These are phyloP conservation scores for Microbotryum intermedium DNA, from an alignment of 1,284 basidiomycete genomes.

Conservation along the genomic window DNA sequence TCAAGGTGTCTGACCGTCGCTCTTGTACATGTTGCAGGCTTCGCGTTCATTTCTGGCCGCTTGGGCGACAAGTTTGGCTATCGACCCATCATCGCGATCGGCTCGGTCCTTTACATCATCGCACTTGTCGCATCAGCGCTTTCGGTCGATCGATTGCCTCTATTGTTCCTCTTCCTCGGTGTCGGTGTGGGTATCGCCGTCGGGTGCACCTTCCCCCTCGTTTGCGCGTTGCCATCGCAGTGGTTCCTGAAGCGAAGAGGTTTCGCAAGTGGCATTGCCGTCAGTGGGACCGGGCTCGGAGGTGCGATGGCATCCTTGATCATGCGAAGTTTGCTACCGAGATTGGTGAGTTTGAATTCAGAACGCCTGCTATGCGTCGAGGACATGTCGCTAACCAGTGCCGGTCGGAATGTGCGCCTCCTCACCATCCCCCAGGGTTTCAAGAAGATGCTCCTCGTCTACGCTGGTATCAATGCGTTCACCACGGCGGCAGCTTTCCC, in stretches of 20 bases:
- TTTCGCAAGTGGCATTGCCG: slow-evolving; percentile 21
- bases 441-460: slow-evolving; percentile 6
- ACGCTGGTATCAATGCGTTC: slow-evolving; percentile 15
- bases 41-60: slow-evolving; percentile 18
- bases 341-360: neutral
- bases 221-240: slow-evolving; percentile 13
- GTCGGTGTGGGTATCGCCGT: slow-evolving; percentile 17
- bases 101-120: slow-evolving; percentile 1
- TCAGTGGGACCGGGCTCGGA: slow-evolving; percentile 16
- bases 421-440: too few relatives aligned
- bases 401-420: too few relatives aligned
- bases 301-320: slow-evolving; percentile 18
- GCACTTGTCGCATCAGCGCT: slow-evolving; percentile 12
- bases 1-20: neutral
- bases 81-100: slow-evolving; percentile 21
- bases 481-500: slow-evolving; percentile 8
- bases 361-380: neutral
- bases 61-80: slow-evolving; percentile 18
- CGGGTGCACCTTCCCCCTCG: slow-evolving; percentile 11
- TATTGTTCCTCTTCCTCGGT: slow-evolving; percentile 26
- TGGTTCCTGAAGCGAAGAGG: slow-evolving; percentile 24
- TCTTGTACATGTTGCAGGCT: neutral
- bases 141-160: slow-evolving; percentile 8
- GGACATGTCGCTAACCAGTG: neutral
- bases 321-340: slow-evolving; percentile 16